Base-by-base conservation (phyloP, 2,329 filamentous ascomycete species). In the Epichloe typhina region DNA sequence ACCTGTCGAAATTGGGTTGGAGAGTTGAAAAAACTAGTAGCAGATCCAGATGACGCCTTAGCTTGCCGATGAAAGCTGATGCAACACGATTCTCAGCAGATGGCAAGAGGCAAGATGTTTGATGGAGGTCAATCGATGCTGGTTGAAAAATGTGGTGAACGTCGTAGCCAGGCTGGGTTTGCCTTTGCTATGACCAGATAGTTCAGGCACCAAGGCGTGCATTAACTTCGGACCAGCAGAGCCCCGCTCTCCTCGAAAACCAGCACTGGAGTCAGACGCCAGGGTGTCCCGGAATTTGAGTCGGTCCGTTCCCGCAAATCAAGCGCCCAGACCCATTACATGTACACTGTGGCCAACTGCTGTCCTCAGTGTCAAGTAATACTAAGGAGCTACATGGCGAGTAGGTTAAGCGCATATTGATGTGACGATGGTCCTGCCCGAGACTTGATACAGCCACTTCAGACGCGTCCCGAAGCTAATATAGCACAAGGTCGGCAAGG, bases 151-250 rank as follows among this genome's bases (percentile, higher is more conserved):
- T 59, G 21, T 57, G 58, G 57, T 57, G 54, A 52, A 59, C 58
- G 55, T 58, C 60, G 56, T 50, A 57, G 56, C 50, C 53, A 52
- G 52, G 49, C 40, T 45, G 46, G 47, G 26, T 31, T 17, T 31
- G 47, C 41, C 45, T 45, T 36, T 49, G 33, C n/a, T 36, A 49
- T 54, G 54, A 62, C 64, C 63, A 55, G 53, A 59, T 54, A 59
- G 61, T 52, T 65, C 63, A 66, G 64, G 64, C 64, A 66, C 48
- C 57, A 61, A 62, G 53, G 47, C 52, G 31, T 42, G 26, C 40
- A 40, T 21, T 11, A 36, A 36, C 8, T 23, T 45, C 19, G 35
- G n/a, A 19, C 5, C n/a, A 21, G 15, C 19, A 43, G 8, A 13
- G 39, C 43, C 37, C 21, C 9, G 21, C 40, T 17, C 7, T 8